A percentile compares a stretch with the other conserved stretches of the same genome.
phyloP scores from a whole-genome alignment of 2,329 filamentous ascomycete species.

The Colletotrichum endophyticum region DNA sequence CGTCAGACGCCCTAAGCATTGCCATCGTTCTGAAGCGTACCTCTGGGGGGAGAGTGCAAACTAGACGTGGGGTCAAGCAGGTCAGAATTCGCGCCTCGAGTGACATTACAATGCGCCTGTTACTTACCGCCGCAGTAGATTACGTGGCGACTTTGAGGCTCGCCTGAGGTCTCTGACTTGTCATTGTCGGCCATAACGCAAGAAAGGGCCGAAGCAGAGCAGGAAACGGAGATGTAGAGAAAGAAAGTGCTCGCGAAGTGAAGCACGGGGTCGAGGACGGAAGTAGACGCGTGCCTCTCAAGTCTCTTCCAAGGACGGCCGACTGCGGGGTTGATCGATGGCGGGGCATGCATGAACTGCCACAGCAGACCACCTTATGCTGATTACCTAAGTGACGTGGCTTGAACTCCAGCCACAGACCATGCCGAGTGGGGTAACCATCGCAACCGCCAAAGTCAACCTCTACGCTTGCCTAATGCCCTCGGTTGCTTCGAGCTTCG shows the following conservation, averaged over 20 bases:
- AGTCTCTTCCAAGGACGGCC: conserved; percentile 6
- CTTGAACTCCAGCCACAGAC: background rate
- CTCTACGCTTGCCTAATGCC: background rate
- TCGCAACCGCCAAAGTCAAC: background rate
- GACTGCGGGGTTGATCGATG: conserved; percentile 23
- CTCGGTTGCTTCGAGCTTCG: background rate
- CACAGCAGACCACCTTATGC: background rate
- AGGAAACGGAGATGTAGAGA: background rate
- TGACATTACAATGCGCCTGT: background rate
- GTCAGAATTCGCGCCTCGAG: conserved; percentile 9
- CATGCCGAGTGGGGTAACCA: background rate
- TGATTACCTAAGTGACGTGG: background rate
- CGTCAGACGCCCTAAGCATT: background rate
- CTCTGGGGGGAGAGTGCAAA: conserved; percentile 70
- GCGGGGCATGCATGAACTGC: conserved; percentile 20
- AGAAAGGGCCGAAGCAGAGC: conserved; percentile 21
- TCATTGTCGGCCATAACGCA: conserved; percentile 60
- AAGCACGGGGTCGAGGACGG: conserved; percentile 6
- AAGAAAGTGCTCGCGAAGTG: conserved; percentile 8
- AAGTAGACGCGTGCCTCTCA: conserved; percentile 13
- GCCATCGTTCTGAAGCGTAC: conserved; percentile 39
- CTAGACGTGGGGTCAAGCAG: conserved; percentile 37
- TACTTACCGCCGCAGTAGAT: conserved; percentile 64
- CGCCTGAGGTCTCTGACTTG: conserved; percentile 45
- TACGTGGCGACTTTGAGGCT: conserved; percentile 57